Percentiles rank a stretch among this genome's conserved stretches.
Conservation (phyloP, 371 early-diverging fungal species). For the Astathelohania contejeani region DNA sequence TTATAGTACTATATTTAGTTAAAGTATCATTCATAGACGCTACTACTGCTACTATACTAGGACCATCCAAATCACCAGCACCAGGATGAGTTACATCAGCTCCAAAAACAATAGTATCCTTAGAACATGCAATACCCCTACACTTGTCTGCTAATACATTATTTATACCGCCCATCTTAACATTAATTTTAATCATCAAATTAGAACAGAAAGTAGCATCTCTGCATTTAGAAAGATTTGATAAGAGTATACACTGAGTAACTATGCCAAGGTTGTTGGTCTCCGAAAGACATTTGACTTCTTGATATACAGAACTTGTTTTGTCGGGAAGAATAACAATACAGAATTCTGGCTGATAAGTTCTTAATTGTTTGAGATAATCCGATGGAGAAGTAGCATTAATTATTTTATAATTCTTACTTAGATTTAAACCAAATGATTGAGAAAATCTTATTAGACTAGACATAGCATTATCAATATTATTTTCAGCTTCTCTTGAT, state of each 20-base stretch:
- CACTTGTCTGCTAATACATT: constrained; percentile 17
- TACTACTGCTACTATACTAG: constrained; percentile 72
- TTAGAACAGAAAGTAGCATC: constrained; percentile 60
- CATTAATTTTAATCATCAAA: constrained; percentile 67
- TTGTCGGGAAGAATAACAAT: constrained; percentile 30
- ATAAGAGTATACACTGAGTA: constrained; percentile 71
- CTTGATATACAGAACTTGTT: constrained; percentile 56
- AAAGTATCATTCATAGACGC: constrained; percentile 69
- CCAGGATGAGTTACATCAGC: constrained; percentile 68
- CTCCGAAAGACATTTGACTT: constrained; percentile 77
- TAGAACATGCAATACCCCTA: not conserved
- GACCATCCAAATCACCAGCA: constrained; percentile 52
- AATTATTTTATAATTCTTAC: constrained; percentile 1
- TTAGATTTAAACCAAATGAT: not conserved
- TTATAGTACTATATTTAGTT: constrained; percentile 53
- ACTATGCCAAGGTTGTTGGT: constrained; percentile 63
- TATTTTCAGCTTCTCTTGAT: not conserved
- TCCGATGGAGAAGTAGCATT: not conserved
- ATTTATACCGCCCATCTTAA: constrained; percentile 67
- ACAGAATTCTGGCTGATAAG: not conserved
- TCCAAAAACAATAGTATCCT: constrained; percentile 71
- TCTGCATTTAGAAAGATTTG: constrained; percentile 57
- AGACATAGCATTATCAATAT: not conserved
- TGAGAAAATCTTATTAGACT: not conserved
- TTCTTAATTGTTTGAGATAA: not conserved